Evolutionary conservation across 225 moss, liverwort and hornwort species (phyloP).

Genomic region (Pseudisothecium myosuroides): DNA sequence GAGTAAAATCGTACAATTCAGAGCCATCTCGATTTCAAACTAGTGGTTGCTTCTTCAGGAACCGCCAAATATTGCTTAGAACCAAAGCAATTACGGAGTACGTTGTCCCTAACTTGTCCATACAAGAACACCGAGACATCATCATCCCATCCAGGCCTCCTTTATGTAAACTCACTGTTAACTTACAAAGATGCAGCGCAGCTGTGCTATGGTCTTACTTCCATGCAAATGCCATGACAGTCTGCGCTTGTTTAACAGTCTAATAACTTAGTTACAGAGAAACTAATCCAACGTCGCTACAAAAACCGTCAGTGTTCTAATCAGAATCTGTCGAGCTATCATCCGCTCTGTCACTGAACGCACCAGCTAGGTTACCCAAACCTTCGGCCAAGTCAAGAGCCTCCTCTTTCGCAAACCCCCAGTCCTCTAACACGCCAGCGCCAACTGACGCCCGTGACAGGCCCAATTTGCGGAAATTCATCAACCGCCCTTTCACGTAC

Average conservation of each 20-base stretch:
- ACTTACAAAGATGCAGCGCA: not conserved
- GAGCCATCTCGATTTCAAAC: not conserved
- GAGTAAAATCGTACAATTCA: not conserved
- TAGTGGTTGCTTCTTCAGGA: not conserved
- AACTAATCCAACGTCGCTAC: not conserved
- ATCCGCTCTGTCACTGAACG: not conserved
- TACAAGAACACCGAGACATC: not conserved
- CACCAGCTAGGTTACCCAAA: not conserved
- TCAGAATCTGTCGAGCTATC: not conserved
- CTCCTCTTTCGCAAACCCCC: slow-evolving; percentile 51
- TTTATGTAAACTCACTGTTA: not conserved
- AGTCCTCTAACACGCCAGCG: slow-evolving; percentile 49
- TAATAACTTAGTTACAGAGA: not conserved
- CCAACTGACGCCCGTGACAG: slow-evolving; percentile 53
- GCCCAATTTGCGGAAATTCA: slow-evolving; percentile 53
- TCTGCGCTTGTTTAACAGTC: not conserved
- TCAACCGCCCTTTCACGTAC: slow-evolving; percentile 36
- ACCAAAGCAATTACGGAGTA: not conserved
- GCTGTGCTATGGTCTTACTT: not conserved
- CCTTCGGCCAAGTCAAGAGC: not conserved
- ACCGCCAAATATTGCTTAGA: not conserved
- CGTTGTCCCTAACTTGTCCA: not conserved
- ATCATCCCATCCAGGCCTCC: not conserved
- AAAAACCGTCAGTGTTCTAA: not conserved
- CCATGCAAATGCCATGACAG: not conserved